Evolutionary conservation across 441 rosid genomes (phyloP), one percentile per base, ranked within the genome.

Genomic region (Populus hybrid): DNA sequence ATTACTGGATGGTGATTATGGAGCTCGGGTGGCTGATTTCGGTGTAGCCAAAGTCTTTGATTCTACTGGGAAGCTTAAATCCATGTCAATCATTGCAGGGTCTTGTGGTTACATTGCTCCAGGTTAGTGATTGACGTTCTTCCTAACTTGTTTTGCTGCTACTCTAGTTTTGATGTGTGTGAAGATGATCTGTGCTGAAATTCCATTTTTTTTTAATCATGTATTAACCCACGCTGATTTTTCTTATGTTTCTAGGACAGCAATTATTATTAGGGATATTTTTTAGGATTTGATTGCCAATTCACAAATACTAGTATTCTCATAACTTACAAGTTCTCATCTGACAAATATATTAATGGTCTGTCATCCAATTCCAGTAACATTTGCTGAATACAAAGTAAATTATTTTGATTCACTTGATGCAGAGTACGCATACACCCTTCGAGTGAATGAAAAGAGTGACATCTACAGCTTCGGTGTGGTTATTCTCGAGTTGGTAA

Each of bases 41-140:
- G 99, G 99, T 2, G 90, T 92, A 53, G 99, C 99, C 38, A 96
- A 96, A 87, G 93, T 85, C 11, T 89, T 94, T 3, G 94, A 91
- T 81, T 69, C 82, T 26, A 78, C 91, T 1, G 98, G 94, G 29
- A 96, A 91, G 87, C 91, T 87, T 0, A 87, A 91, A 76, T 92
- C 99, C 10, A 95, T 95, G 99, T 95, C 99, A 11, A 89, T 87
- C n/a, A 91, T 95, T 66, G 98, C 99, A n/a, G 99, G 99, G 7
- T 96, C 99, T 29, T 93, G 98, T 74, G 99, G 99, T 72, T 96
- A 96, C 84, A 94, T 96, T 74, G 99, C 99, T 42, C 99, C 99
- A 84, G 99, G 99, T 94, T 78, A 81, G 92, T 79, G 40, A 59
- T 10, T 45, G 50, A 11, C 0, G 50, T 42, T 42, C 50, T 42